Evolutionary conservation across 164 flowering plant genomes (phyloP).

Genomic region (Vitis labrusca): DNA sequence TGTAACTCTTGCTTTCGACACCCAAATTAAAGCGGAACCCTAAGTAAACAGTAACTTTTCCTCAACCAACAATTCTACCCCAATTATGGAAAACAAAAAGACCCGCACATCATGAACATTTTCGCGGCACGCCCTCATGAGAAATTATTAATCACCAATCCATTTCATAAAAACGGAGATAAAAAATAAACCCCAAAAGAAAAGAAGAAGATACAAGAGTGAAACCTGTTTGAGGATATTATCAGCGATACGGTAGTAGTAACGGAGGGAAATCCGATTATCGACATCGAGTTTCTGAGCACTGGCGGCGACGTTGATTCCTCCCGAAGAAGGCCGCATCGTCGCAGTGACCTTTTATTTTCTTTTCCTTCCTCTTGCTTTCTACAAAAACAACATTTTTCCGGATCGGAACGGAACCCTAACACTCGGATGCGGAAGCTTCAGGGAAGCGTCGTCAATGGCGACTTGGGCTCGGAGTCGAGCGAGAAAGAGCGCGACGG

Average conservation of each 20-base stretch:
- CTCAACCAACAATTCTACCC: no score
- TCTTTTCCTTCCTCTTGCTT: neutral
- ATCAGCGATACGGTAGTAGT: conserved; percentile 83
- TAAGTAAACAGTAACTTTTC: no score
- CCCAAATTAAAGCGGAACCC: no score
- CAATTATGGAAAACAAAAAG: no score
- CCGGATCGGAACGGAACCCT: conserved; percentile 6
- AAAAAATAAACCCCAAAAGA: neutral
- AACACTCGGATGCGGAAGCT: neutral
- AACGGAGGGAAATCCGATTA: conserved; percentile 72
- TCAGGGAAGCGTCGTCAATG: conserved; percentile 14
- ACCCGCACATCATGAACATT: no score
- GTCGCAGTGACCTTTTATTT: neutral
- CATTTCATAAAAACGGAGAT: no score
- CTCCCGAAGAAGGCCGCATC: conserved; percentile 58
- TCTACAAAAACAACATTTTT: conserved; percentile 5
- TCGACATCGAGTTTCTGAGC: conserved; percentile 69
- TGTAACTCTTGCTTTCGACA: no score
- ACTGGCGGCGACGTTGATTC: conserved; percentile 64
- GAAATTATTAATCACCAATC: no score
- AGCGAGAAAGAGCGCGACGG: neutral
- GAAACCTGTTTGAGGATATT: conserved; percentile 85
- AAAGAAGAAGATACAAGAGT: neutral
- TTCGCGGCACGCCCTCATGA: no score
- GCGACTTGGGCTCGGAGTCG: conserved; percentile 11